Evolutionary conservation across 139 green algal species (phyloP).

Genomic region (Deuterostichococcus epilithicus): DNA sequence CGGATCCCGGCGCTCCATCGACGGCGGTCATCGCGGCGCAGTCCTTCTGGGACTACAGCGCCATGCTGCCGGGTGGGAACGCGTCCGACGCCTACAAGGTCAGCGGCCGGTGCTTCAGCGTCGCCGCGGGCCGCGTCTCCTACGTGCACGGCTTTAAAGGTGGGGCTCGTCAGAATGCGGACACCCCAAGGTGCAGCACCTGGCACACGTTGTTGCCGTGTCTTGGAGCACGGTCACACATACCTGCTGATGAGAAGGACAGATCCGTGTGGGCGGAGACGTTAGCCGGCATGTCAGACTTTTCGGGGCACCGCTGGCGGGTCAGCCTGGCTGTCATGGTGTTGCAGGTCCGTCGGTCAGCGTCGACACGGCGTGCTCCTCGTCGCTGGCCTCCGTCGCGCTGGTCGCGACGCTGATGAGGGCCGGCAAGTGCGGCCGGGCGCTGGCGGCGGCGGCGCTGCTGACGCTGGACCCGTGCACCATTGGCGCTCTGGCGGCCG

Average conservation of each 20-base stretch:
- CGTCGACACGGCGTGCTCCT: slow-evolving; percentile 84
- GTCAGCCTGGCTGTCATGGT: not conserved
- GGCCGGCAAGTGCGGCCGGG: slow-evolving; percentile 3
- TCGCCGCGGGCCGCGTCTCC: slow-evolving; percentile 62
- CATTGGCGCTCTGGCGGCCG: slow-evolving; percentile 33
- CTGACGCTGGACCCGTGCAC: slow-evolving; percentile 57
- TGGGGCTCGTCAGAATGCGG: too few relatives aligned
- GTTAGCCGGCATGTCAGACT: too few relatives aligned
- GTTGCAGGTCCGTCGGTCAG: slow-evolving; percentile 58
- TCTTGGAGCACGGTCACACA: too few relatives aligned
- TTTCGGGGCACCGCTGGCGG: too few relatives aligned
- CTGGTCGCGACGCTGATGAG: slow-evolving; percentile 20
- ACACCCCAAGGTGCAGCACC: too few relatives aligned
- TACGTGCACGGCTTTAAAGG: slow-evolving; percentile 57
- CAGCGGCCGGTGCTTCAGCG: slow-evolving; percentile 55
- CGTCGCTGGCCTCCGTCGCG: slow-evolving; percentile 59
- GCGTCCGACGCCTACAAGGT: slow-evolving; percentile 31
- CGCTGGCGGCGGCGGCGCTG: slow-evolving; percentile 17
- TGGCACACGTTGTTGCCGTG: too few relatives aligned
- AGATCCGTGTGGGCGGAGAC: too few relatives aligned
- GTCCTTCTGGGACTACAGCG: slow-evolving; percentile 41
- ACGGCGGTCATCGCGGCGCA: slow-evolving; percentile 9
- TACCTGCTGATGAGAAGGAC: too few relatives aligned
- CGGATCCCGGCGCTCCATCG: not conserved
- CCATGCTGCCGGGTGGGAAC: slow-evolving; percentile 9